phyloP scores from a whole-genome alignment of 768 basidiomycete genomes.

The Trametes meyenii region DNA sequence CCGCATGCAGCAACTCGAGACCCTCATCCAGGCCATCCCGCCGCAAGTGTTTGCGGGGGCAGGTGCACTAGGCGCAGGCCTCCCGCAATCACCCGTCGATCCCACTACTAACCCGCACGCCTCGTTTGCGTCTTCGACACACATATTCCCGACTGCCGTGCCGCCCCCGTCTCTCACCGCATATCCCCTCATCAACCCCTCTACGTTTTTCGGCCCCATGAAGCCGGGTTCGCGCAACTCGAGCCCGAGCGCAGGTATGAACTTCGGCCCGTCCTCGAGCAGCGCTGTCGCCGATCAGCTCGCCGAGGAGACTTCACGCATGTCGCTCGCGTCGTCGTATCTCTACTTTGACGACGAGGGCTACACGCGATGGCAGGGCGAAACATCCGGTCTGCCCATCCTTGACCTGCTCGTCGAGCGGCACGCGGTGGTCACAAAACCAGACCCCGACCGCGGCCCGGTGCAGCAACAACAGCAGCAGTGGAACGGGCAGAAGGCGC shows the following conservation, averaged over 20 bases:
- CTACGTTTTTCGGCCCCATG: slow-evolving; percentile 67
- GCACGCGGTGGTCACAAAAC: slow-evolving; percentile 46
- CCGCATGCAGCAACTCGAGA: slow-evolving; percentile 86
- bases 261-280: slow-evolving; percentile 9
- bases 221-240: slow-evolving; percentile 49
- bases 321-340: slow-evolving; percentile 76
- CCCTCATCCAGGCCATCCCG: slow-evolving; percentile 82
- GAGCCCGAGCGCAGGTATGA: slow-evolving; percentile 41
- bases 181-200: slow-evolving; percentile 81
- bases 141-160: slow-evolving; percentile 55
- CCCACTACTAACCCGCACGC: slow-evolving; percentile 37
- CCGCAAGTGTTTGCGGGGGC: slow-evolving; percentile 71
- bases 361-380: slow-evolving; percentile 88
- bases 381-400: slow-evolving; percentile 89
- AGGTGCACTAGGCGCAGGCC: slow-evolving; percentile 37
- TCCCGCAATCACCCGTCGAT: slow-evolving; percentile 35
- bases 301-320: slow-evolving; percentile 60
- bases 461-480: slow-evolving; percentile 21
- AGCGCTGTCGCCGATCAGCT: slow-evolving; percentile 46
- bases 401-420: slow-evolving; percentile 82
- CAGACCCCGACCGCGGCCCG: slow-evolving; percentile 35
- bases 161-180: slow-evolving; percentile 80
- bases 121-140: slow-evolving; percentile 44
- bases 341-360: slow-evolving; percentile 89
- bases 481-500: slow-evolving; percentile 13